Base-by-base conservation (phyloP, 495 filamentous ascomycete species). In the Hypoxylon rickii region DNA sequence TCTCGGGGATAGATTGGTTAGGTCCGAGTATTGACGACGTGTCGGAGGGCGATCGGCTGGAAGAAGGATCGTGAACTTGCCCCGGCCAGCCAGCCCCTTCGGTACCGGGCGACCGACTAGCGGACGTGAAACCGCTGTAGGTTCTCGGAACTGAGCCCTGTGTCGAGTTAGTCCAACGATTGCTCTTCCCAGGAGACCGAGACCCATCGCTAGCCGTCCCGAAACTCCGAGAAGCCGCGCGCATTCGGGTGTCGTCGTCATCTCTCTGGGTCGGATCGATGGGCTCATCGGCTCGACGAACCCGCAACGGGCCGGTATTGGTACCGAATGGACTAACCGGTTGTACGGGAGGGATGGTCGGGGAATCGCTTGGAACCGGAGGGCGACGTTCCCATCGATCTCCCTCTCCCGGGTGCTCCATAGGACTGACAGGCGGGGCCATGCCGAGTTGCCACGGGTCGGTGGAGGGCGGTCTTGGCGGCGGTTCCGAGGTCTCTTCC, bases 81-180 rank as follows among this genome's bases (percentile, higher is more conserved):
- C 49, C 52, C 13, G 60, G 48, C 60, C 55, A 64, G 3, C 44
- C 55, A 39, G 39, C 31, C 7, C 45, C 44, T 18, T 62, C 63
- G 34, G 55, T 54, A 13, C 32, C 26, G 39, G 51, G 61, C 12
- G 61, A 64, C 7, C 55, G 40, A 17, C 34, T 55, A 16, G 51
- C 41, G 40, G 55, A 57, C n/a, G 43, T 51, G 20, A 61, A 62
- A 15, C 63, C 63, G 43, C 55, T 58, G 11, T 69, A 40, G 1
- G 66, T 58, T 34, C 50, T 62, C 3, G 46, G 40, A 36, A 42
- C 34, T 12, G 66, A 69, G 31, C 50, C 56, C 56, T 66, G 63
- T 21, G 66, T 69, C 11, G 66, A 69, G 52, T 56, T 61, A 56
- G 66, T 69, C 66, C 66, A 69, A 31, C 66, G 57, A 54, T 61